phyloP scores from a whole-genome alignment of 495 filamentous ascomycete genomes.

The Penicillium goetzii region DNA sequence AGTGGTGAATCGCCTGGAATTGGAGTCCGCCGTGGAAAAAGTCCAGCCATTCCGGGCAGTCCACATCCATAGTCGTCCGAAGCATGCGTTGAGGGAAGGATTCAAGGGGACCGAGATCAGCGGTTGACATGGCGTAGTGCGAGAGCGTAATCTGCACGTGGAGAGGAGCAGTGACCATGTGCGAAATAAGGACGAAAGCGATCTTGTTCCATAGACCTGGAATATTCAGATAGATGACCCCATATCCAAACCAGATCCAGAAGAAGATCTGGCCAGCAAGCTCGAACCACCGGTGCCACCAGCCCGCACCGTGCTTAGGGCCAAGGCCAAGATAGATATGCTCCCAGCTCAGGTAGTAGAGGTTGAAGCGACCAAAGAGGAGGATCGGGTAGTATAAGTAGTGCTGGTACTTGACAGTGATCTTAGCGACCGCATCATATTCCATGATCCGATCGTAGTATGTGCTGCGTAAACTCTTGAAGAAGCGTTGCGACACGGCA shows the following conservation, averaged over 20 bases:
- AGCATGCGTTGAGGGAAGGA: slow-evolving; percentile 97
- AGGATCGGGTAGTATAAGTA: slow-evolving; percentile 88
- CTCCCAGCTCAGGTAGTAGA: slow-evolving; percentile 82
- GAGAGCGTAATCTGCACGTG: slow-evolving; percentile 96
- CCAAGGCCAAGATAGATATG: slow-evolving; percentile 76
- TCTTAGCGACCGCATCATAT: slow-evolving; percentile 75
- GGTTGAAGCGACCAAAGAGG: slow-evolving; percentile 84
- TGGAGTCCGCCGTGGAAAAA: slow-evolving; percentile 97
- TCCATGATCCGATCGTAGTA: slow-evolving; percentile 89
- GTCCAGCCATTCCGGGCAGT: slow-evolving; percentile 92
- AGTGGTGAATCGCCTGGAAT: slow-evolving; percentile 94
- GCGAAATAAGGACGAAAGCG: slow-evolving; percentile 80
- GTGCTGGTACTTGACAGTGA: slow-evolving; percentile 74
- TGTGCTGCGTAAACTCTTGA: slow-evolving; percentile 73
- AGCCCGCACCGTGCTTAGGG: slow-evolving; percentile 78
- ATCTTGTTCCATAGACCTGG: slow-evolving; percentile 71
- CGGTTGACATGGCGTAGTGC: slow-evolving; percentile 96
- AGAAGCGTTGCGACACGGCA: slow-evolving; percentile 85
- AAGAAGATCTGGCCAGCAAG: slow-evolving; percentile 83
- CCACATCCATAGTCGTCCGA: slow-evolving; percentile 96
- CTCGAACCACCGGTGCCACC: slow-evolving; percentile 91
- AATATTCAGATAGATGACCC: slow-evolving; percentile 77
- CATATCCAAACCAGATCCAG: slow-evolving; percentile 94
- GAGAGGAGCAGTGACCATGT: slow-evolving; percentile 82
- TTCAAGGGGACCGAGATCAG: slow-evolving; percentile 82